Conservation (phyloP, 495 filamentous ascomycete genomes). For the Neurospora cerealis region DNA sequence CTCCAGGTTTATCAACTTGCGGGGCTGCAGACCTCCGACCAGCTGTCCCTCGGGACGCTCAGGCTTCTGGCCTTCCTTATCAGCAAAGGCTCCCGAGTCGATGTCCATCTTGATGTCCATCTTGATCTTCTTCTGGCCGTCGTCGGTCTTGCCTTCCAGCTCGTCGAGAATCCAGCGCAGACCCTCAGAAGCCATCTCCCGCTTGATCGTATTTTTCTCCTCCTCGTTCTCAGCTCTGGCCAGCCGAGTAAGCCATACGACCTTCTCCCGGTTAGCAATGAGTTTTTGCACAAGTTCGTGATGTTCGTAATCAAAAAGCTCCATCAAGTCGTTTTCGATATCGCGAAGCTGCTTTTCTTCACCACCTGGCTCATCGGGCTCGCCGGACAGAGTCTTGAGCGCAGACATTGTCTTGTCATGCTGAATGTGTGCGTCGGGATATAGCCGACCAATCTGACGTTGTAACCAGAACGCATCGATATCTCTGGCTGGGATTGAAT, state of each 20-base stretch:
- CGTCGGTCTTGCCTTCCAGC: slow-evolving; percentile 48
- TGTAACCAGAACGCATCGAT: slow-evolving; percentile 98
- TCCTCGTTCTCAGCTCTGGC: slow-evolving; percentile 73
- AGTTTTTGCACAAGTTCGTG: slow-evolving; percentile 87
- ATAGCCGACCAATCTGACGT: slow-evolving; percentile 77
- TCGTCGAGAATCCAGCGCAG: slow-evolving; percentile 81
- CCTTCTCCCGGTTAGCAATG: slow-evolving; percentile 82
- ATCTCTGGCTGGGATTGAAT: slow-evolving; percentile 64
- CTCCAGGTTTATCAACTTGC: slow-evolving; percentile 82
- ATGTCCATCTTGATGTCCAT: slow-evolving; percentile 92
- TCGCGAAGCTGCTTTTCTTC: slow-evolving; percentile 77
- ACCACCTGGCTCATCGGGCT: slow-evolving; percentile 57
- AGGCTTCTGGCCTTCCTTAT: slow-evolving; percentile 29
- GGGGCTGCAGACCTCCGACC: slow-evolving; percentile 78
- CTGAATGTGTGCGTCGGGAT: slow-evolving; percentile 81
- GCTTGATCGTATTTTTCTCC: slow-evolving; percentile 68
- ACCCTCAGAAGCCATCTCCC: slow-evolving; percentile 83
- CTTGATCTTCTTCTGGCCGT: slow-evolving; percentile 54
- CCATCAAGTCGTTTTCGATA: slow-evolving; percentile 97
- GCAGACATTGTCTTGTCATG: slow-evolving; percentile 79
- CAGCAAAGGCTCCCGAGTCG: slow-evolving; percentile 54
- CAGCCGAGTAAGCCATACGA: slow-evolving; percentile 91
- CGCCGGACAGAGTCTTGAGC: slow-evolving; percentile 67
- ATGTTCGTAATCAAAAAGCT: slow-evolving; percentile 94
- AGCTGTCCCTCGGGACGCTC: slow-evolving; percentile 53